phyloP scores from a whole-genome alignment of 306 rosid species.

The Fragaria vesca region DNA sequence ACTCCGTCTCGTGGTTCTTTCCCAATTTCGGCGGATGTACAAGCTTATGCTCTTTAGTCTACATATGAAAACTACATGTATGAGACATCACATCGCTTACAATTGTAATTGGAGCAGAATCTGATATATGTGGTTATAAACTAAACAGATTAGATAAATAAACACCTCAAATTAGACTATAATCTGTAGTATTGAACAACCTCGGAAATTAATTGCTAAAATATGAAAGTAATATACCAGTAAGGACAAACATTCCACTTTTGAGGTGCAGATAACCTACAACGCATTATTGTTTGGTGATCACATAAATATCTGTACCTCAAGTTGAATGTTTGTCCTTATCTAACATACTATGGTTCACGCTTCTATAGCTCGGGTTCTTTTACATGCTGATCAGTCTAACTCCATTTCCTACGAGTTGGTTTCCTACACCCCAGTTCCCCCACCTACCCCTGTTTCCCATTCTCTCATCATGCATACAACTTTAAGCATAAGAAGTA shows the following conservation, averaged over 20 bases:
- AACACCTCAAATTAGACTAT: background rate
- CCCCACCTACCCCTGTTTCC: background rate
- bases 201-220: background rate
- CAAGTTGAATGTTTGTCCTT: too few relatives aligned
- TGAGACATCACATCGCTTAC: conserved; percentile 28
- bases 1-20: conserved; percentile 31
- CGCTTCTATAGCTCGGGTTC: background rate
- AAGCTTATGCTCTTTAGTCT: conserved; percentile 77
- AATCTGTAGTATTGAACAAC: background rate
- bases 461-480: background rate
- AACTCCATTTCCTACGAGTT: background rate
- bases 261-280: background rate
- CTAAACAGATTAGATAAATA: background rate
- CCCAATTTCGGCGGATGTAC: conserved; percentile 45
- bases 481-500: background rate
- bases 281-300: background rate
- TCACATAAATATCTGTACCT: background rate
- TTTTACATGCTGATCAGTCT: background rate
- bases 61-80: conserved; percentile 36
- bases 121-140: background rate
- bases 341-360: background rate
- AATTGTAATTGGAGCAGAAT: conserved; percentile 15
- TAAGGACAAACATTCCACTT: background rate
- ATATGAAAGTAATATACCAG: background rate
- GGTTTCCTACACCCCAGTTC: background rate